Percentiles rank a stretch among this genome's conserved stretches.
phyloP scores from a whole-genome alignment of 768 basidiomycete genomes.

The Tulasnella sp. region DNA sequence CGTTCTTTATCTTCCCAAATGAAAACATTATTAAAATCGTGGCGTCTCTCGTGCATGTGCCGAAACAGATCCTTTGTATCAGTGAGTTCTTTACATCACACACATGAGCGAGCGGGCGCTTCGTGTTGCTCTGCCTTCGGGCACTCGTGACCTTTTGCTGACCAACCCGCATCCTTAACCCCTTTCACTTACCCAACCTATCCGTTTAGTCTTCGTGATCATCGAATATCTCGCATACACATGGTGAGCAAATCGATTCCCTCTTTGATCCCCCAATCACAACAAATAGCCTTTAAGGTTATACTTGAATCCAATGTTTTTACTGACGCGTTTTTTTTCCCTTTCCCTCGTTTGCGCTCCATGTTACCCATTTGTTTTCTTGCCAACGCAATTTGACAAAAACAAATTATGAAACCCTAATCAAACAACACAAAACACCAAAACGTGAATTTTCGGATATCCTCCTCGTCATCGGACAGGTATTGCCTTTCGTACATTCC shows the following conservation, averaged over 20 bases:
- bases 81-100: slow-evolving; percentile 20
- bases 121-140: neutral
- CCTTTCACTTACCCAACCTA: neutral
- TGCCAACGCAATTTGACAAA: neutral
- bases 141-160: slow-evolving; percentile 13
- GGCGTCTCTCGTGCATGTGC: neutral
- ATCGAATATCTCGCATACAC: slow-evolving; percentile 86
- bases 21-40: neutral
- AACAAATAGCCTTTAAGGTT: neutral
- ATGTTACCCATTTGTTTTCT: neutral
- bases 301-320: neutral
- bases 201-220: slow-evolving; percentile 69
- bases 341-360: neutral
- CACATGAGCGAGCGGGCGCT: neutral
- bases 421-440: neutral
- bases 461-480: slow-evolving; percentile 21
- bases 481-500: slow-evolving; percentile 62
- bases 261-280: neutral
- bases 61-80: slow-evolving; percentile 22
- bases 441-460: neutral
- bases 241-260: slow-evolving; percentile 66
- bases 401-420: too few species aligned
- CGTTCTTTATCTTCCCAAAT: neutral
- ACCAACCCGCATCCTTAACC: neutral
- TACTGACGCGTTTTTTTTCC: neutral